phyloP scores from a whole-genome alignment of 2,329 filamentous ascomycete genomes.

The Corniculantispora saksenae region DNA sequence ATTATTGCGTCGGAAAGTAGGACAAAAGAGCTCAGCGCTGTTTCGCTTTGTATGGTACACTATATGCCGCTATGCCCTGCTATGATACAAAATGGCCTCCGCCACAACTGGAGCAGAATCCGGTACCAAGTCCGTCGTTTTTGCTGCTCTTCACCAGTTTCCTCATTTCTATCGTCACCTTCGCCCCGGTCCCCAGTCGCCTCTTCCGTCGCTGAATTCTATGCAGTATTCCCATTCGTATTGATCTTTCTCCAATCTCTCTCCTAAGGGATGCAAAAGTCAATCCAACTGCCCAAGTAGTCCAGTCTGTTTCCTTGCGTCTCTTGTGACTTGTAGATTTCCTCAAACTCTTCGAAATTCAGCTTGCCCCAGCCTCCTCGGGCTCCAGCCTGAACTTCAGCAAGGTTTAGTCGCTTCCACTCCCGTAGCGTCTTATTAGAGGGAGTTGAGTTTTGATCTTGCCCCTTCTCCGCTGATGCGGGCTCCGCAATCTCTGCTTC shows the following conservation, averaged over 20 bases:
- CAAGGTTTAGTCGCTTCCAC: conserved; percentile 60
- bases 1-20: neutral
- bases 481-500: neutral
- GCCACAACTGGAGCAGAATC: neutral
- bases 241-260: neutral
- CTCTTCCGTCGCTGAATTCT: neutral
- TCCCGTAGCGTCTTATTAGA: conserved; percentile 39
- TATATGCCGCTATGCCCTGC: neutral
- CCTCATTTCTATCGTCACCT: neutral
- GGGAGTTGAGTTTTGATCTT: conserved; percentile 24
- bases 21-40: neutral
- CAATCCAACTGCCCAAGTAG: conserved; percentile 89
- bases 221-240: neutral
- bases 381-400: conserved; percentile 67
- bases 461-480: neutral
- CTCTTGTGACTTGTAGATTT: conserved; percentile 68
- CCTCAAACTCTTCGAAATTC: conserved; percentile 77
- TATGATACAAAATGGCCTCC: neutral
- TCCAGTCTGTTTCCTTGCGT: conserved; percentile 66
- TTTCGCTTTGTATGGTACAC: neutral
- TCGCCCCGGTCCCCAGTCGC: neutral
- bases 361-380: conserved; percentile 81
- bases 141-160: neutral
- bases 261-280: conserved; percentile 67
- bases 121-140: neutral